Base-by-base conservation (phyloP, 768 basidiomycete genomes). In the Calocybe indica region DNA sequence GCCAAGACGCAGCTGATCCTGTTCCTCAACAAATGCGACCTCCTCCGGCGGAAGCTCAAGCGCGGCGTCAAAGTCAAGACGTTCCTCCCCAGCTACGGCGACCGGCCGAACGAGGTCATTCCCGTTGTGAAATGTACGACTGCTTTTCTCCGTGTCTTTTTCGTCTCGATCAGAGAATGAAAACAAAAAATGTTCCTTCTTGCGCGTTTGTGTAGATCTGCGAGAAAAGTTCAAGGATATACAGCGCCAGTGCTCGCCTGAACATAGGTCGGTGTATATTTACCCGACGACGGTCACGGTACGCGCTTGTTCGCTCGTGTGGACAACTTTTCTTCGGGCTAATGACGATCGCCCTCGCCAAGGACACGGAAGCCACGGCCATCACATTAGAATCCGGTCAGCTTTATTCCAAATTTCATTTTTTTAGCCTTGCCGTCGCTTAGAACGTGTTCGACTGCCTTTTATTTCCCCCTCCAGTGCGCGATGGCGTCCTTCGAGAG, bases 221-320 rank as follows among this genome's bases (percentile, higher is more conserved):
- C 73, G 76, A 42, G 76, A 78, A 41, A 85, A 85, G 58, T 88
- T 88, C 62, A 83, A 75, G 55, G 80, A 83, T 36, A 82, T 84
- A 5, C 75, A 75, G 51, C 76, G 74, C 43, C 68, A 80, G 14
- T 64, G 67, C 46, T 84, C 83, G 1, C 80, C 82, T 7, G 68
- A 73, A 48, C 67, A 68, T 5, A 73, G 84, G 9, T 66, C 73
- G 7, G 72, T 76, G 32, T 86, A 85, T 60, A 79, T 82, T 32
- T 85, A 83, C 55, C 66, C 80, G 2, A 88, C 85, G 1, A 82
- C 83, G 33, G 83, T 83, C 6, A 82, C 83, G 47, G 85, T 84
- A 61, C 51, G 75, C 70, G 40, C 30, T 48, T 45, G 35, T 49
- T 40, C 32, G 36, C 14, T 41, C 41, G 13, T 22, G 9, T 9